Conservation (phyloP, 2,329 filamentous ascomycete species). For the Paraphaeosphaeria minitans region DNA sequence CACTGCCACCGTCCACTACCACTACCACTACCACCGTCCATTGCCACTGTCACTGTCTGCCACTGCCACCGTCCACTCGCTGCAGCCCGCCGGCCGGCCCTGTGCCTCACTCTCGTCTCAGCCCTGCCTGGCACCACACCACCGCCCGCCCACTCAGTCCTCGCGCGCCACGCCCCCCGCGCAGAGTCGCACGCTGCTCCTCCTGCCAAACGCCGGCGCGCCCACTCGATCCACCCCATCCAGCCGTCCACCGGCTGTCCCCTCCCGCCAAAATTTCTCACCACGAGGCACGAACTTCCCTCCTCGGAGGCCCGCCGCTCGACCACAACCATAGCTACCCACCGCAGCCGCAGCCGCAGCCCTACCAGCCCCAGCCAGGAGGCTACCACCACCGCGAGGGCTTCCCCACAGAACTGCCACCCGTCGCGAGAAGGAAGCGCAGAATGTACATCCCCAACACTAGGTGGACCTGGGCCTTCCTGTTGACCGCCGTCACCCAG, state of each 20-base stretch:
- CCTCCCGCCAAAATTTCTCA: slow-evolving; percentile 58
- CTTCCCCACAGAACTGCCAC: slow-evolving; percentile 50
- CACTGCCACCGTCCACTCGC: slow-evolving; percentile 3
- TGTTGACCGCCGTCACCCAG: slow-evolving; percentile 74
- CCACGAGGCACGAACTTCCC: slow-evolving; percentile 62
- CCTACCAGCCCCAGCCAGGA: slow-evolving; percentile 50
- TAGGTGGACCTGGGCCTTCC: slow-evolving; percentile 87
- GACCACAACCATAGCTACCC: slow-evolving; percentile 58
- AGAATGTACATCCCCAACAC: slow-evolving; percentile 79
- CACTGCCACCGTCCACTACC: slow-evolving; percentile 3
- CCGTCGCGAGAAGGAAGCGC: slow-evolving; percentile 37
- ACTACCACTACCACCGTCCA: no score
- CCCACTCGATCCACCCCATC: slow-evolving; percentile 27
- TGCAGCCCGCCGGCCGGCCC: background rate
- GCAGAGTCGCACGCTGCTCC: background rate
- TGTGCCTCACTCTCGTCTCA: slow-evolving; percentile 8
- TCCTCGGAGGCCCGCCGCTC: slow-evolving; percentile 62
- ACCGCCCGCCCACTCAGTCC: background rate
- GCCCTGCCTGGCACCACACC: background rate
- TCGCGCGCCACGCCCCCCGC: background rate
- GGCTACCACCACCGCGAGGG: slow-evolving; percentile 53
- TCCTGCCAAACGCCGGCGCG: slow-evolving; percentile 5
- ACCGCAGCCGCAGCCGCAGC: slow-evolving; percentile 55
- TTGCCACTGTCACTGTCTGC: no score
- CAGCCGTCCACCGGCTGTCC: slow-evolving; percentile 45